Percentiles rank a stretch among this genome's conserved stretches.
Conservation (phyloP, 2,329 filamentous ascomycete genomes). For the Cordyceps javanica region DNA sequence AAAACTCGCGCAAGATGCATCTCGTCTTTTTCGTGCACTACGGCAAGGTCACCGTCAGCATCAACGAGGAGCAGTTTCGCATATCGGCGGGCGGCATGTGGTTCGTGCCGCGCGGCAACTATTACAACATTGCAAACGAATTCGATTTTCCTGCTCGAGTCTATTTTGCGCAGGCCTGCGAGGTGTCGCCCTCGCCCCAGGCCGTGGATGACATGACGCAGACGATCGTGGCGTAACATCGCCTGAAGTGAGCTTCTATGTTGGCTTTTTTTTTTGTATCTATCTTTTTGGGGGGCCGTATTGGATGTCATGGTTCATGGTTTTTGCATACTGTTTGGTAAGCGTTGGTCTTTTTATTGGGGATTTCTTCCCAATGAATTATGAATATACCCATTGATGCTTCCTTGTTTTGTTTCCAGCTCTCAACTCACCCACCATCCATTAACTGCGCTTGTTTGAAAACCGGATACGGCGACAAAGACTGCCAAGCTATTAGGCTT, state of each 20-base stretch:
- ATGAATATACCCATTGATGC: constrained; percentile 9
- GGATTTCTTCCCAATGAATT: background rate
- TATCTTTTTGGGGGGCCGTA: background rate
- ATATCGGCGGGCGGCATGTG: constrained; percentile 85
- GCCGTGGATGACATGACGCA: constrained; percentile 6
- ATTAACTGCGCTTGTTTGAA: too few relatives aligned
- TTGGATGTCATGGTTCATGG: background rate
- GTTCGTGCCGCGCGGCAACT: constrained; percentile 92
- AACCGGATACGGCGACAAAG: too few relatives aligned
- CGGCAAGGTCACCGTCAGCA: constrained; percentile 73
- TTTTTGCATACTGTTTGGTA: constrained; percentile 6
- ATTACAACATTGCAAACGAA: constrained; percentile 85
- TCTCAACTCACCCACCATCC: too few relatives aligned
- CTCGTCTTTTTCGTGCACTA: constrained; percentile 91
- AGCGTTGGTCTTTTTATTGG: background rate
- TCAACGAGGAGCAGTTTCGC: constrained; percentile 70
- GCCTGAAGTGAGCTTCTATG: background rate
- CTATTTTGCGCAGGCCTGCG: constrained; percentile 90
- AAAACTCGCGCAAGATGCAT: constrained; percentile 93
- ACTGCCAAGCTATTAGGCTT: too few relatives aligned
- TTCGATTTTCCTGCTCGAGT: constrained; percentile 65
- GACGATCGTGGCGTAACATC: background rate
- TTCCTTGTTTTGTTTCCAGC: background rate
- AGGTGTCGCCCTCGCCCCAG: constrained; percentile 28
- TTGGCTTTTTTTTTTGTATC: background rate